Conservation (phyloP, 768 basidiomycete genomes). For the Cantharellus cinnabarinus region DNA sequence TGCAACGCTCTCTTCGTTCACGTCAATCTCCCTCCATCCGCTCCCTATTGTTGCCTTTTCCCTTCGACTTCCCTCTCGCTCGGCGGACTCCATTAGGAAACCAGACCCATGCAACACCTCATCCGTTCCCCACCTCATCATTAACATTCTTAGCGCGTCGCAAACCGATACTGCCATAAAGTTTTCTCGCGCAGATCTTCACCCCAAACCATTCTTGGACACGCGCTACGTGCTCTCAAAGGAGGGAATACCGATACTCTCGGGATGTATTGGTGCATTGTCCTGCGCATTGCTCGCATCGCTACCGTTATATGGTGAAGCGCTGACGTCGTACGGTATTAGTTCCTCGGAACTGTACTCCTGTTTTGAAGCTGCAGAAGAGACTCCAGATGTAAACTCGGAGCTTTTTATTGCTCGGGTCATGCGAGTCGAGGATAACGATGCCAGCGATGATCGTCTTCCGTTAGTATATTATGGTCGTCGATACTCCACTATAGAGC, state of each 20-base stretch:
- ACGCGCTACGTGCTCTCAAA: conserved; percentile 18
- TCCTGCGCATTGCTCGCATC: conserved; percentile 49
- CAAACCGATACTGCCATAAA: conserved; percentile 41
- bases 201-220: conserved; percentile 31
- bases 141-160: conserved; percentile 58
- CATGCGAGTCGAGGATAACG: conserved; percentile 30
- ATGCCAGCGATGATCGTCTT: conserved; percentile 16
- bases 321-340: neutral
- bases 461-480: conserved; percentile 48
- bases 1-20: conserved; percentile 84
- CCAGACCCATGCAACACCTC: conserved; percentile 11
- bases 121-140: conserved; percentile 35
- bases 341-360: neutral
- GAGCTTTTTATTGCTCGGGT: conserved; percentile 76
- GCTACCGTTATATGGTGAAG: conserved; percentile 35
- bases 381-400: conserved; percentile 19
- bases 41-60: conserved; percentile 77
- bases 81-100: conserved; percentile 38
- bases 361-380: neutral
- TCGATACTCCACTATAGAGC: conserved; percentile 31
- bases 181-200: conserved; percentile 55
- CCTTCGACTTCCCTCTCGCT: conserved; percentile 71
- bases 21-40: conserved; percentile 79
- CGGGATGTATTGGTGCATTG: conserved; percentile 44
- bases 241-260: conserved; percentile 40